Conservation (phyloP, 305 asterid species). For the Solanum hybrid region DNA sequence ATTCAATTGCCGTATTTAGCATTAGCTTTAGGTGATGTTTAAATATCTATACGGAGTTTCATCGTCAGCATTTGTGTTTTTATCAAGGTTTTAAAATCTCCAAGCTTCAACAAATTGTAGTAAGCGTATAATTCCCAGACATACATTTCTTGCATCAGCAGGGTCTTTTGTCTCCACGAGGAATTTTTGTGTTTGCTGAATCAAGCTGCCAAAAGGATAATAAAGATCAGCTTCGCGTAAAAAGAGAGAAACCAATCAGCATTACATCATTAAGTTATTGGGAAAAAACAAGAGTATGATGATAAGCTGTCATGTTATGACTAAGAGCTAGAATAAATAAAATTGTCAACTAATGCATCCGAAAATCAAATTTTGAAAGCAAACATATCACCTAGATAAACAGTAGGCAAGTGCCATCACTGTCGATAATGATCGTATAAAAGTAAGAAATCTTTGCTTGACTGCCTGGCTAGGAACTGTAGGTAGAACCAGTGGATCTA, state of each 20-base stretch:
- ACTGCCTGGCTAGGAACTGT: conserved; percentile 69
- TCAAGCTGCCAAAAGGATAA: conserved; percentile 45
- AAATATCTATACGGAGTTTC: neutral
- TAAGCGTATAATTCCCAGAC: neutral
- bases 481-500: conserved; percentile 74
- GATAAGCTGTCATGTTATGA: neutral
- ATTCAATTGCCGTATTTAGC: neutral
- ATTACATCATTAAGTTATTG: neutral
- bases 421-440: conserved; percentile 77
- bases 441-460: conserved; percentile 66
- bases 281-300: neutral
- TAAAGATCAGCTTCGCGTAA: conserved; percentile 6
- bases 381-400: conserved; percentile 55
- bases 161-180: conserved; percentile 73
- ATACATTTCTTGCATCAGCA: conserved; percentile 57
- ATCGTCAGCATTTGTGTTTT: neutral
- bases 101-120: neutral
- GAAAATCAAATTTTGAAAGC: neutral
- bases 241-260: neutral
- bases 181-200: conserved; percentile 78
- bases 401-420: conserved; percentile 86
- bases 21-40: neutral
- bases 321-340: neutral
- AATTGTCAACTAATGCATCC: neutral
- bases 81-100: neutral